Percentiles rank a stretch among this genome's conserved stretches.
Conservation (phyloP, 2,329 filamentous ascomycete genomes). For the Akanthomyces uredinophilus region DNA sequence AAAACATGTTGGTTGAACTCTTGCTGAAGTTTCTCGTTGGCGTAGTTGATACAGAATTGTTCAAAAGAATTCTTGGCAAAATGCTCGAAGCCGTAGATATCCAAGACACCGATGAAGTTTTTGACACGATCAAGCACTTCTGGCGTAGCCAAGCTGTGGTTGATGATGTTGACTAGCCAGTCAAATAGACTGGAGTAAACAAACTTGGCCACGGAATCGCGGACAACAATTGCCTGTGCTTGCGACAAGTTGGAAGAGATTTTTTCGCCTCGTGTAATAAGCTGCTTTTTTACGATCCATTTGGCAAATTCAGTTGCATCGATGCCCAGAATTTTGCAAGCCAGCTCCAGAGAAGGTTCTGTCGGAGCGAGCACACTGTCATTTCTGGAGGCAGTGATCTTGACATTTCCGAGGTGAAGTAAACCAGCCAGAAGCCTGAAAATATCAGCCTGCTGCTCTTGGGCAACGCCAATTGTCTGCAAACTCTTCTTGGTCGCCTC, state of each 20-base stretch:
- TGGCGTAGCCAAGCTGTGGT: constrained; percentile 81
- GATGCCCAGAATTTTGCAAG: constrained; percentile 82
- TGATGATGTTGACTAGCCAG: constrained; percentile 98
- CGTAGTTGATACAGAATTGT: constrained; percentile 99
- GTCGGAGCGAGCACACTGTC: constrained; percentile 77
- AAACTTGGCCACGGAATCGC: constrained; percentile 97
- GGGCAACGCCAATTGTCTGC: constrained; percentile 77
- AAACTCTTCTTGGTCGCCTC: constrained; percentile 81
- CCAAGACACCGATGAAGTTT: constrained; percentile 94
- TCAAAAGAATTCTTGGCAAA: constrained; percentile 99
- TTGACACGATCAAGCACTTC: constrained; percentile 75
- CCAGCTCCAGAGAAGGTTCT: constrained; percentile 77
- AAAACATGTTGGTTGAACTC: constrained; percentile 99
- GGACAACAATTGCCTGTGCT: constrained; percentile 87
- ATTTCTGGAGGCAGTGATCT: constrained; percentile 84
- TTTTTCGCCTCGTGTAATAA: constrained; percentile 93
- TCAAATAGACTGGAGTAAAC: constrained; percentile 98
- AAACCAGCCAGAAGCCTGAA: constrained; percentile 88
- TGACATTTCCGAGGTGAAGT: constrained; percentile 91
- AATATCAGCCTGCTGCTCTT: constrained; percentile 71
- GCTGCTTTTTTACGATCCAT: constrained; percentile 98
- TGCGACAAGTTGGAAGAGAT: constrained; percentile 94
- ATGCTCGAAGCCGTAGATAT: constrained; percentile 99
- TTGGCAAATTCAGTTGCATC: constrained; percentile 82
- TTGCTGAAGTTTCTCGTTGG: constrained; percentile 98